A percentile compares a stretch with the other conserved stretches of the same genome.
Evolutionary conservation across 2,329 filamentous ascomycete species (phyloP).

Genomic region (Alternaria viburni): DNA sequence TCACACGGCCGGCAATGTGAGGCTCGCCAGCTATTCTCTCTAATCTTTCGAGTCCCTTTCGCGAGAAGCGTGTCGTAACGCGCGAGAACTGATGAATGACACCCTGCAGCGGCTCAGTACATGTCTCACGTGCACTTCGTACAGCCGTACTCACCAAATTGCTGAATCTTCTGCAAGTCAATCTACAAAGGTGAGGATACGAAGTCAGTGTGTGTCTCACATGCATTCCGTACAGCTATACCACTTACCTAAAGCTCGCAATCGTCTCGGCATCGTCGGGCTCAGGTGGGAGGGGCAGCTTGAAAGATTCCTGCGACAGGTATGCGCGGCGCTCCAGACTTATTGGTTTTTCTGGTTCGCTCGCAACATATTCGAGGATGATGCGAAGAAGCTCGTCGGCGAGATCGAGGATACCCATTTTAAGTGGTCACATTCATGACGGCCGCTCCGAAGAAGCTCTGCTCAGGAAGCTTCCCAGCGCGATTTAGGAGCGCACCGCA

Average conservation of each 20-base stretch:
- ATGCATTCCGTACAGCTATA: not conserved
- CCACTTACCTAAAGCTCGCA: constrained; percentile 46
- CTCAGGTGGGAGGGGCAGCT: constrained; percentile 50
- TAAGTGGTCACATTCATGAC: constrained; percentile 37
- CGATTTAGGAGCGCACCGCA: constrained; percentile 20
- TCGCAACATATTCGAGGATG: constrained; percentile 59
- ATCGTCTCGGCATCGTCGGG: constrained; percentile 54
- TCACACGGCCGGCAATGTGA: constrained; percentile 61
- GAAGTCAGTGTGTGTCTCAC: not conserved
- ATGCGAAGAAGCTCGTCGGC: constrained; percentile 59
- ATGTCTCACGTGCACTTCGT: not conserved
- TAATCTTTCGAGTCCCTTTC: constrained; percentile 57
- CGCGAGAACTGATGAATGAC: constrained; percentile 59
- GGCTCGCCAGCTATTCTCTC: constrained; percentile 57
- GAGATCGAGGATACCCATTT: constrained; percentile 49
- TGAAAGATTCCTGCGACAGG: constrained; percentile 60
- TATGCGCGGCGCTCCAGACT: constrained; percentile 58
- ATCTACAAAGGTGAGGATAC: constrained; percentile 28
- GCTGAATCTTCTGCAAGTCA: constrained; percentile 48
- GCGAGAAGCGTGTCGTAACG: constrained; percentile 59
- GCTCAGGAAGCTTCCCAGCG: constrained; percentile 6
- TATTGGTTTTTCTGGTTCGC: constrained; percentile 59
- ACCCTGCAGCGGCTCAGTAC: constrained; percentile 44
- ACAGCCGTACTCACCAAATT: not conserved
- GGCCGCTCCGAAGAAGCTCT: constrained; percentile 16